A percentile compares a stretch with the other conserved stretches of the same genome.
Conservation (phyloP, 441 rosid genomes). For the Gossypium gossypioides region DNA sequence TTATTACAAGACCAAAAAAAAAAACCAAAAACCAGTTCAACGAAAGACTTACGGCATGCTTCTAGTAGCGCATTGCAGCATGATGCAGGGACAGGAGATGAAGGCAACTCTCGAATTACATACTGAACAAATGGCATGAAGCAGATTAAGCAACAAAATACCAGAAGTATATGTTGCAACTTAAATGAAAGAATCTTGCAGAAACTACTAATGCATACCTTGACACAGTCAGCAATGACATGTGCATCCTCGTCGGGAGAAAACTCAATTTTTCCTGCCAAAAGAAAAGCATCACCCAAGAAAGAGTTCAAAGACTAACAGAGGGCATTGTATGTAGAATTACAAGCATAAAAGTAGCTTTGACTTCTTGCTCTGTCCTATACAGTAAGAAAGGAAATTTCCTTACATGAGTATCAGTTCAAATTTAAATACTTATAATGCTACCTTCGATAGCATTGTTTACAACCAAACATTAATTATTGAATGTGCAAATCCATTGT, state of each 20-base stretch:
- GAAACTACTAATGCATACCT: slow-evolving; percentile 40
- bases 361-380: slow-evolving; percentile 6
- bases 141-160: slow-evolving; percentile 19
- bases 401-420: neutral
- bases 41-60: slow-evolving; percentile 74
- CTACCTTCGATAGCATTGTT: neutral
- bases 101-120: slow-evolving; percentile 89
- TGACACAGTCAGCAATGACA: slow-evolving; percentile 87
- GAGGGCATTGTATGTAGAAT: neutral
- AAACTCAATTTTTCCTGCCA: slow-evolving; percentile 73
- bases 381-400: neutral
- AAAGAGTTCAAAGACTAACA: slow-evolving; percentile 10
- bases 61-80: slow-evolving; percentile 93
- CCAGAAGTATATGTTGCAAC: slow-evolving; percentile 9
- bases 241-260: slow-evolving; percentile 74
- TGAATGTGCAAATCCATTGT: neutral
- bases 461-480: neutral
- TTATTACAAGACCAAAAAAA: neutral
- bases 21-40: slow-evolving; percentile 1
- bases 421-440: slow-evolving; percentile 5
- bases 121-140: slow-evolving; percentile 44
- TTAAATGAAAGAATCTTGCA: slow-evolving; percentile 12
- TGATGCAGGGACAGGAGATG: slow-evolving; percentile 97
- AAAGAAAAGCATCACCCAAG: slow-evolving; percentile 18
- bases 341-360: neutral